Conservation (phyloP, 345 rosid species). For the Salix suchowensis region DNA sequence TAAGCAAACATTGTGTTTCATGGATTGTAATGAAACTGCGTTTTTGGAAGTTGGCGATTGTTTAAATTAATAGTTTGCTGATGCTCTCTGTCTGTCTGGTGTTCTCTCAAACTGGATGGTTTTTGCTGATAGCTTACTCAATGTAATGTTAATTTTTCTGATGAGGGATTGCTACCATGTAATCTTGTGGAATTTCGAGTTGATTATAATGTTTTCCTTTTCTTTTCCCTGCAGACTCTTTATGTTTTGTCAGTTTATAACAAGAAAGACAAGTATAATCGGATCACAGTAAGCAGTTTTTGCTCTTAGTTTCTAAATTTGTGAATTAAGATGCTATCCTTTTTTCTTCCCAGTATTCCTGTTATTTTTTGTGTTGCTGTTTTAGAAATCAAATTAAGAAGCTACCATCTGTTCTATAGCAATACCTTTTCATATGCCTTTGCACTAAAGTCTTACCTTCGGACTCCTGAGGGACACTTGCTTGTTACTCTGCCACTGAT, state of each 20-base stretch:
- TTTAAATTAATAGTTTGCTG: not conserved
- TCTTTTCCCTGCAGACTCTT: conserved; percentile 70
- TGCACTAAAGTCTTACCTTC: not conserved
- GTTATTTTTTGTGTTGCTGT: not conserved
- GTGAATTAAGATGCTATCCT: not conserved
- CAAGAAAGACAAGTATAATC: conserved; percentile 88
- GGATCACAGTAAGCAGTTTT: conserved; percentile 63
- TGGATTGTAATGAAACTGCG: not conserved
- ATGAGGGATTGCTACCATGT: not conserved
- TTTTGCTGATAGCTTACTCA: not conserved
- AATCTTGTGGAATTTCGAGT: not conserved
- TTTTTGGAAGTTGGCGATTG: not conserved
- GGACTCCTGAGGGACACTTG: not conserved
- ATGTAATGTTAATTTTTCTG: not conserved
- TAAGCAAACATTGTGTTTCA: not conserved
- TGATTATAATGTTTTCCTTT: not conserved
- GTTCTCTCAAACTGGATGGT: not conserved
- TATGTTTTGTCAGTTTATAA: conserved; percentile 85
- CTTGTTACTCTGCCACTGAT: not conserved
- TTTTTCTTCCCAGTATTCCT: not conserved
- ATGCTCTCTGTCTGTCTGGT: not conserved
- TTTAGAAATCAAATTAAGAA: conserved; percentile 1
- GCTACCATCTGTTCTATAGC: not conserved
- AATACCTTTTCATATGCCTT: not conserved
- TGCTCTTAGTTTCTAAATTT: conserved; percentile 13